phyloP scores from a whole-genome alignment of 2,329 filamentous ascomycete species.

The Leptographium procerum region DNA sequence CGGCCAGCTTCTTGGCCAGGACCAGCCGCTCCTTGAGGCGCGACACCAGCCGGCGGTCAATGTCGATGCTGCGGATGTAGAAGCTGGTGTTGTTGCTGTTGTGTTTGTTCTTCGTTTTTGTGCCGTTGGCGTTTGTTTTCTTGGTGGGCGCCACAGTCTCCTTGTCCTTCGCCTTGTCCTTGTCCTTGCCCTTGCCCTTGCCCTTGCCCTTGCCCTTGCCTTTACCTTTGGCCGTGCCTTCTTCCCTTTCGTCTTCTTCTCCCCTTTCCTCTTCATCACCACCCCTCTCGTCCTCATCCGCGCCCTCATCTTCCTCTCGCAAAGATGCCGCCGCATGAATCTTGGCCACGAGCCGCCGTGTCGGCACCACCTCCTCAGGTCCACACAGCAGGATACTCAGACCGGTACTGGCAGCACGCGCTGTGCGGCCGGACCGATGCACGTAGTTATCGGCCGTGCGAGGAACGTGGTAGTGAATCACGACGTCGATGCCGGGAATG shows the following conservation, averaged over 20 bases:
- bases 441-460: conserved; percentile 88
- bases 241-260: background rate
- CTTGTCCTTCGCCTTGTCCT: background rate
- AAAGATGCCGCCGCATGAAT: conserved; percentile 54
- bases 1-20: conserved; percentile 79
- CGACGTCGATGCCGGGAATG: conserved; percentile 77
- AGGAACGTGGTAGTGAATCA: conserved; percentile 92
- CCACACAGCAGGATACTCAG: conserved; percentile 80
- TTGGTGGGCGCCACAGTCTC: too few species aligned
- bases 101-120: background rate
- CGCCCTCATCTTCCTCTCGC: background rate
- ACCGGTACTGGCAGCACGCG: conserved; percentile 66
- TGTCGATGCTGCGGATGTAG: conserved; percentile 68
- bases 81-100: conserved; percentile 23
- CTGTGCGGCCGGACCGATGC: conserved; percentile 87
- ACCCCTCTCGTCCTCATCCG: background rate
- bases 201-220: conserved; percentile 31
- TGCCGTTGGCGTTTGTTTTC: background rate
- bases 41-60: conserved; percentile 68
- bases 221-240: background rate
- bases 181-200: background rate
- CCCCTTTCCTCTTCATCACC: background rate
- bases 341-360: conserved; percentile 73
- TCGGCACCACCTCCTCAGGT: conserved; percentile 80
- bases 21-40: conserved; percentile 66